Base-by-base conservation (phyloP, 345 rosid species). In the Lumnitzera racemosa region DNA sequence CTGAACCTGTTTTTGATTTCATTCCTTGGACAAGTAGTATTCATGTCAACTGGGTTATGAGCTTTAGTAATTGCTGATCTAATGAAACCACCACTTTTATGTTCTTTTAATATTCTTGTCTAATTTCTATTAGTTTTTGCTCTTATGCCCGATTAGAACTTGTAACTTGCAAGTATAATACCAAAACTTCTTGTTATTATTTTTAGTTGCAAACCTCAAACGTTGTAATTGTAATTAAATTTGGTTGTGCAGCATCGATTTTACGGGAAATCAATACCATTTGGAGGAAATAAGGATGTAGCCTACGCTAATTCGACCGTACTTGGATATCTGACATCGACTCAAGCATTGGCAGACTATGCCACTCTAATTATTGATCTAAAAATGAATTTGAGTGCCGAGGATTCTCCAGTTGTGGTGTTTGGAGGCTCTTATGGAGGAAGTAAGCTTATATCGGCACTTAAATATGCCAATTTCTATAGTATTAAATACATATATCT, bases 391-490 rank as follows among this genome's bases (percentile, higher is more conserved):
- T 36, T 83, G 66, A 65, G 84, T 1, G 81, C 88, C 13, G 59
- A 23, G 15, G 83, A 77, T 24, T 83, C 88, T 63, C 91, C 88
- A 15, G 86, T 85, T n/a, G 74, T 85, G 56, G 80, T 75, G n/a
- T 70, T 80, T 11, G 86, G 88, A 20, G 91, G 91, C 46, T 85
- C 91, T 67, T 85, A 82, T 8, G 91, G 91, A 13, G 91, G 88
- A 77, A 85, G 88, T 85, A 75, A 46, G 75, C 31, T 15, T 5
- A 17, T 16, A 13, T 20, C 7, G 43, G 9, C 43, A 36, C 7
- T 36, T 36, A 7, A 36, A 36, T 36, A 36, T 36, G 5, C 4
- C 43, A 36, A 36, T 36, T 9, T 36, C 9, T 3, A 6, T 6
- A 29, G 5, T 29, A 29, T 29, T 6, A 36, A 36, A 27, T 27